phyloP scores from a whole-genome alignment of 2,329 filamentous ascomycete species.

The Colletotrichum echinochloae region DNA sequence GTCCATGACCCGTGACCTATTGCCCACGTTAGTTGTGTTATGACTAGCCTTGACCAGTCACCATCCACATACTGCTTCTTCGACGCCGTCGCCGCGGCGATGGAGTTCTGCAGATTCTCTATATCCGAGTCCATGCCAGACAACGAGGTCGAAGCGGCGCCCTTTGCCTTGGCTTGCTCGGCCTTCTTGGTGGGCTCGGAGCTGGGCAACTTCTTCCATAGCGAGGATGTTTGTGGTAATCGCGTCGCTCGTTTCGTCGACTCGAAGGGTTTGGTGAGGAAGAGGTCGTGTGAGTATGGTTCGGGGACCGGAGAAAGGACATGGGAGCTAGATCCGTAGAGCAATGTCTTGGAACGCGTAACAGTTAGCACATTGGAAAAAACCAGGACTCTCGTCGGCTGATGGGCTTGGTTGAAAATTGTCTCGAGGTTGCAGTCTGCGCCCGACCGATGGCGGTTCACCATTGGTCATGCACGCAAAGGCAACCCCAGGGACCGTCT shows the following conservation, averaged over 20 bases:
- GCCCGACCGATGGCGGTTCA: constrained; percentile 19
- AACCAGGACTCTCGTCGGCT: background rate
- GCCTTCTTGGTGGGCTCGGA: constrained; percentile 48
- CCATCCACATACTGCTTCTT: constrained; percentile 48
- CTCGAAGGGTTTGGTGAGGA: constrained; percentile 64
- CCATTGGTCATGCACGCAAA: constrained; percentile 25
- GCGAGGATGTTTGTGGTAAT: constrained; percentile 63
- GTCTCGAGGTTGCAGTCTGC: background rate
- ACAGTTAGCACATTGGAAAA: constrained; percentile 24
- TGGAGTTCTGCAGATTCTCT: constrained; percentile 60
- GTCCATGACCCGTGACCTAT: constrained; percentile 51
- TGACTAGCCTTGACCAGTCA: constrained; percentile 46
- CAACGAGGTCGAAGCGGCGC: constrained; percentile 49
- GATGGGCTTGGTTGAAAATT: background rate
- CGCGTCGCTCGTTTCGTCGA: constrained; percentile 59
- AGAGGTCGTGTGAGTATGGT: constrained; percentile 67
- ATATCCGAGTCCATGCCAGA: constrained; percentile 63
- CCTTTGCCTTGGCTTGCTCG: constrained; percentile 47
- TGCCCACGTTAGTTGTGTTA: constrained; percentile 45
- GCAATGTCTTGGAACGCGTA: constrained; percentile 58
- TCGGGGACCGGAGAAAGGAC: constrained; percentile 58
- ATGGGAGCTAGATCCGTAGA: constrained; percentile 65
- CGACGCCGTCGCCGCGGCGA: constrained; percentile 57
- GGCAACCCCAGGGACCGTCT: background rate
- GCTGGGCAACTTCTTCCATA: constrained; percentile 55